Conservation (phyloP, 2,329 filamentous ascomycete species). For the Byssochlamys sp. region DNA sequence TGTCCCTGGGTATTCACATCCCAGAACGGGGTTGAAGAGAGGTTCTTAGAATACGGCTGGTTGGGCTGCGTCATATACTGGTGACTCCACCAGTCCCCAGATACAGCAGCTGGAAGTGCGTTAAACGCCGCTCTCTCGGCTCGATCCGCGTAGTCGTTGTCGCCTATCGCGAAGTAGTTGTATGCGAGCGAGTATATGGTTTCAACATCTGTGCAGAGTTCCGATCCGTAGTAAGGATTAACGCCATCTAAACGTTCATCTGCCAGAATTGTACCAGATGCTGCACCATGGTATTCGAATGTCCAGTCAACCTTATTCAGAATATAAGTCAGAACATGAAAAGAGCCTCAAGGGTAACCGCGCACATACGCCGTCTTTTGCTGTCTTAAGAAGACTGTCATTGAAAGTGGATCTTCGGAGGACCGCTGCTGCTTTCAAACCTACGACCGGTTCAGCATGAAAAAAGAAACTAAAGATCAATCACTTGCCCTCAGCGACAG, state of each 20-base stretch:
- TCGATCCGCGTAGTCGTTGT: slow-evolving; percentile 42
- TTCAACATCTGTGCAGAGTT: slow-evolving; percentile 46
- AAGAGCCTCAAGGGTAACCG: background rate
- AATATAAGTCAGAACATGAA: background rate
- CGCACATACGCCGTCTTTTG: slow-evolving; percentile 25
- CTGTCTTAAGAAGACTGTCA: slow-evolving; percentile 31
- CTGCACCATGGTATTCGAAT: slow-evolving; percentile 39
- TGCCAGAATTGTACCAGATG: slow-evolving; percentile 41
- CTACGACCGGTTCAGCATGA: slow-evolving; percentile 10
- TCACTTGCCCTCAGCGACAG: slow-evolving; percentile 29
- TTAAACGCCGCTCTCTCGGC: slow-evolving; percentile 47
- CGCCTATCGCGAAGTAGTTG: slow-evolving; percentile 42
- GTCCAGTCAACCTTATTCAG: slow-evolving; percentile 33
- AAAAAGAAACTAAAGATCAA: background rate
- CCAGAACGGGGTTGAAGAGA: slow-evolving; percentile 38
- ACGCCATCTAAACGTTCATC: slow-evolving; percentile 42
- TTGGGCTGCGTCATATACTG: slow-evolving; percentile 49
- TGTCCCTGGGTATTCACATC: slow-evolving; percentile 39
- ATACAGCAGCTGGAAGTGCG: slow-evolving; percentile 43
- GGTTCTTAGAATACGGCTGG: slow-evolving; percentile 40
- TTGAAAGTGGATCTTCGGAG: slow-evolving; percentile 39
- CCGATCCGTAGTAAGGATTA: slow-evolving; percentile 36
- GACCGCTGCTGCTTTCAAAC: slow-evolving; percentile 38
- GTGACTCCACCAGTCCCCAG: slow-evolving; percentile 47
- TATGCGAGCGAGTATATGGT: slow-evolving; percentile 44